Percentiles rank a stretch among this genome's conserved stretches.
Conservation (phyloP, 139 green algal genomes). For the Pseudopediastrum boryanum region DNA sequence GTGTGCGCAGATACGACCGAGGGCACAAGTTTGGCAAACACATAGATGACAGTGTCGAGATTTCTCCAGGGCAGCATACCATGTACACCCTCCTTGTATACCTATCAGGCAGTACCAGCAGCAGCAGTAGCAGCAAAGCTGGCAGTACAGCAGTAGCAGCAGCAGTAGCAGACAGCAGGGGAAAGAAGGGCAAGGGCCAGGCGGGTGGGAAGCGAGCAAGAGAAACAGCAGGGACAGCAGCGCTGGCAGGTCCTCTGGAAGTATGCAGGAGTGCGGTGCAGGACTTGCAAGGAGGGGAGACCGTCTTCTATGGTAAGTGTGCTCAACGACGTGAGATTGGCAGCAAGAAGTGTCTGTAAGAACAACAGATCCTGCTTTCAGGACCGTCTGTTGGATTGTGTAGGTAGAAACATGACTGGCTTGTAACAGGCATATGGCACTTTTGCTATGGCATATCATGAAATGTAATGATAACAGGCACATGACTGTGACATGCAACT, state of each 20-base stretch:
- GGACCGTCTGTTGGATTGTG: no score
- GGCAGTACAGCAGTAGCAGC: constrained; percentile 20
- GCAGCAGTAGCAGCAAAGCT: constrained; percentile 13
- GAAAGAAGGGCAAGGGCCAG: constrained; percentile 11
- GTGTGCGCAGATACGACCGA: constrained; percentile 49
- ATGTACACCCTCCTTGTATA: constrained; percentile 77
- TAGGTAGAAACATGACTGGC: no score
- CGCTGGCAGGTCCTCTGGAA: background rate
- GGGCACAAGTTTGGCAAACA: constrained; percentile 71
- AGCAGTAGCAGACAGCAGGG: constrained; percentile 14
- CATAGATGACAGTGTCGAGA: constrained; percentile 60
- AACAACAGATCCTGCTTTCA: no score
- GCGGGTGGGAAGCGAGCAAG: no score
- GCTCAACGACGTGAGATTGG: no score
- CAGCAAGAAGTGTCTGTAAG: no score
- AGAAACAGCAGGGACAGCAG: constrained; percentile 12
- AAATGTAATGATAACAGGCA: no score
- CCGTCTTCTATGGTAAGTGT: constrained; percentile 42
- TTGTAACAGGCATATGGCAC: no score
- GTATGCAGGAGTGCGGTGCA: constrained; percentile 29
- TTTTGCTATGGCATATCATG: no score
- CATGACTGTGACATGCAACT: no score
- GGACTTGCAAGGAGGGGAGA: constrained; percentile 34
- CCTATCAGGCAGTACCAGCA: constrained; percentile 43
- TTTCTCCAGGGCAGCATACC: constrained; percentile 29